Percentiles rank a stretch among this genome's conserved stretches.
These are phyloP conservation scores for Danielia oregonensis DNA, from an alignment of 805 yeast genomes.

Conservation along the genomic window DNA sequence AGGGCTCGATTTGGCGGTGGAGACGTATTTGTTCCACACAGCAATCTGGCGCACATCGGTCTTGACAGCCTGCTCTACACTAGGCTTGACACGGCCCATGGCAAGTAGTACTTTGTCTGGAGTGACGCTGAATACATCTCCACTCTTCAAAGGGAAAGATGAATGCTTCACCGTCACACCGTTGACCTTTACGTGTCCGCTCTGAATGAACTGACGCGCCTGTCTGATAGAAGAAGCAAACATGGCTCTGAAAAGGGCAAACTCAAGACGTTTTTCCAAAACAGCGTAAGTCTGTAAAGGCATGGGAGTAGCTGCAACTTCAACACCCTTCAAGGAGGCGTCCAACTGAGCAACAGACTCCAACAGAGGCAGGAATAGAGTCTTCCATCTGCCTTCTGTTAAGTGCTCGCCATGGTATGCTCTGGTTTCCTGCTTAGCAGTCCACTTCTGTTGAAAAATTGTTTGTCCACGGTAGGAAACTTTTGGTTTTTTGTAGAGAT, in stretches of 20 bases:
- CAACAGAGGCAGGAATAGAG: slow-evolving; percentile 63
- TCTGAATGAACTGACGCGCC: slow-evolving; percentile 81
- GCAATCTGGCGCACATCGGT: slow-evolving; percentile 69
- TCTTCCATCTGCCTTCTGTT: slow-evolving; percentile 79
- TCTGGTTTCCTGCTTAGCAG: slow-evolving; percentile 86
- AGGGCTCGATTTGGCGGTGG: slow-evolving; percentile 54
- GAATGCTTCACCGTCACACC: slow-evolving; percentile 79
- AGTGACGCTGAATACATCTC: slow-evolving; percentile 80
- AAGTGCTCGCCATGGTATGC: slow-evolving; percentile 94
- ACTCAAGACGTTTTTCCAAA: slow-evolving; percentile 83
- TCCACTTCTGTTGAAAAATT: slow-evolving; percentile 90
- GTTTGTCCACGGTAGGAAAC: slow-evolving; percentile 56
- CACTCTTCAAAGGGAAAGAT: slow-evolving; percentile 70
- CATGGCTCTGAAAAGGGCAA: slow-evolving; percentile 86
- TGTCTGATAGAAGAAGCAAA: slow-evolving; percentile 93
- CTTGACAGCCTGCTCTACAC: slow-evolving; percentile 60
- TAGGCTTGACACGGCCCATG: slow-evolving; percentile 81
- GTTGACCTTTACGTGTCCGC: slow-evolving; percentile 81
- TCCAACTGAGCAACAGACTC: slow-evolving; percentile 88
- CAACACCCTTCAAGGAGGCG: slow-evolving; percentile 64
- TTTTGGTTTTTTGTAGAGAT: slow-evolving; percentile 70
- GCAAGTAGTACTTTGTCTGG: slow-evolving; percentile 86
- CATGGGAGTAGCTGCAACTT: slow-evolving; percentile 66
- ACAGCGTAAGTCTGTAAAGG: slow-evolving; percentile 85
- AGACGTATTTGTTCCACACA: slow-evolving; percentile 73